Evolutionary conservation across 345 rosid genomes (phyloP).

Genomic region (Euphorbia tirucalli): DNA sequence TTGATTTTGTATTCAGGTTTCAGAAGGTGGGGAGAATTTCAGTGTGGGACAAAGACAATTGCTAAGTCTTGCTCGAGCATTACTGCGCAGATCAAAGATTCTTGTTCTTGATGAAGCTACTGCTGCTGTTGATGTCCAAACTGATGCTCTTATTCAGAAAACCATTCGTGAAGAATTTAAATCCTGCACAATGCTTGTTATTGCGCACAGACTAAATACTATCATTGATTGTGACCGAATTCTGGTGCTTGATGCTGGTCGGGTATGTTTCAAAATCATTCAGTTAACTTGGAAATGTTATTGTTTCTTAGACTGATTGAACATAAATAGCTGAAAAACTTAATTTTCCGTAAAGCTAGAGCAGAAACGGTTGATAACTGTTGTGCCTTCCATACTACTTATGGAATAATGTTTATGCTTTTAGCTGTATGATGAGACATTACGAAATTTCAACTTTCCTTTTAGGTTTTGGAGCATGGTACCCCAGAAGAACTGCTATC

Average conservation of each 20-base stretch:
- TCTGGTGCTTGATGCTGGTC: constrained; percentile 37
- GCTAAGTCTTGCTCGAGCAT: constrained; percentile 32
- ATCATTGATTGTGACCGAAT: constrained; percentile 32
- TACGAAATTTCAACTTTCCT: constrained; percentile 3
- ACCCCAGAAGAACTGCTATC: constrained; percentile 32
- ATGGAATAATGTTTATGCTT: no score
- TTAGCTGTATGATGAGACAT: not conserved
- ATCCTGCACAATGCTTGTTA: constrained; percentile 31
- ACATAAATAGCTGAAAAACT: not conserved
- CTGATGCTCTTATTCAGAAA: constrained; percentile 33
- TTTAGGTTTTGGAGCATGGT: constrained; percentile 30
- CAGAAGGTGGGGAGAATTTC: constrained; percentile 37
- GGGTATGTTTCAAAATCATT: constrained; percentile 18
- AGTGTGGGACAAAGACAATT: constrained; percentile 38
- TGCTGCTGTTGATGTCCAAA: constrained; percentile 35
- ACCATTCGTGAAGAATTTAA: constrained; percentile 34
- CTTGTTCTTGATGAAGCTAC: constrained; percentile 39
- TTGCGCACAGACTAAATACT: constrained; percentile 36
- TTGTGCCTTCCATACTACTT: not conserved
- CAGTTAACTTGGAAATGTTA: not conserved
- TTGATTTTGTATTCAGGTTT: constrained; percentile 16
- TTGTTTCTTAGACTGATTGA: not conserved
- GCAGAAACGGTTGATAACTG: not conserved
- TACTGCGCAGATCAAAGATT: constrained; percentile 32
- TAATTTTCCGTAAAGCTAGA: not conserved